Evolutionary conservation across 139 green algal genomes (phyloP).

Genomic region (Picochlorum sp.): DNA sequence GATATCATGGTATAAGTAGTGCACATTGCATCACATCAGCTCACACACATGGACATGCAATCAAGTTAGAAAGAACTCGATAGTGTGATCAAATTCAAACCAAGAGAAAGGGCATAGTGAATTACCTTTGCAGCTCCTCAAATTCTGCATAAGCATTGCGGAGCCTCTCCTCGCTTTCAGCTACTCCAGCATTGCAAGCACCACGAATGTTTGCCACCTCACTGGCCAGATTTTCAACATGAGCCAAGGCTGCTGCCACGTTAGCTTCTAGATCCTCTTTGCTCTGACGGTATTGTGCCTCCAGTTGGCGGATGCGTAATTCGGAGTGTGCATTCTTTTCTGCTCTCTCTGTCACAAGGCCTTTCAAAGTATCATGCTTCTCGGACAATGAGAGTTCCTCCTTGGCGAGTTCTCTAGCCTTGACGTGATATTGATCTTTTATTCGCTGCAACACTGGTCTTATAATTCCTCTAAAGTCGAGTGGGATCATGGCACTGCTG

Average conservation of each 20-base stretch:
- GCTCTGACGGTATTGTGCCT: conserved; percentile 24
- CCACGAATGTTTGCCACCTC: conserved; percentile 36
- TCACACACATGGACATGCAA: neutral
- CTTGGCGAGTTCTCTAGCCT: conserved; percentile 41
- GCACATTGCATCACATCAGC: too few relatives aligned
- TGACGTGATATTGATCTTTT: conserved; percentile 41
- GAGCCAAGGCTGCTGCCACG: conserved; percentile 5
- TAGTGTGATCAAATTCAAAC: conserved; percentile 19
- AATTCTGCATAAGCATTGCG: conserved; percentile 20
- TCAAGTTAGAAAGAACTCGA: neutral
- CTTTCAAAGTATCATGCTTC: conserved; percentile 16
- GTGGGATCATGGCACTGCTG: conserved; percentile 43
- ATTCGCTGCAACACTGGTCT: conserved; percentile 50
- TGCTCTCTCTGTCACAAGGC: conserved; percentile 38
- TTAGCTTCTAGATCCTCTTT: conserved; percentile 43
- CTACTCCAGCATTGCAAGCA: conserved; percentile 18
- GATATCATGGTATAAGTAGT: conserved; percentile 4
- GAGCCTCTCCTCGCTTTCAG: conserved; percentile 36
- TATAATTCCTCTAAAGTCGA: conserved; percentile 67
- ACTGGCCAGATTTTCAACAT: conserved; percentile 33
- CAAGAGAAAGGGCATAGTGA: too few relatives aligned
- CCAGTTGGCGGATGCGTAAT: conserved; percentile 37
- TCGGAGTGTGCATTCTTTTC: conserved; percentile 37
- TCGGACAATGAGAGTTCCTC: conserved; percentile 57
- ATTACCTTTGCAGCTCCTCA: conserved; percentile 32